Evolutionary conservation across 2,329 filamentous ascomycete genomes (phyloP).

Genomic region (Cladorrhinum sp.): DNA sequence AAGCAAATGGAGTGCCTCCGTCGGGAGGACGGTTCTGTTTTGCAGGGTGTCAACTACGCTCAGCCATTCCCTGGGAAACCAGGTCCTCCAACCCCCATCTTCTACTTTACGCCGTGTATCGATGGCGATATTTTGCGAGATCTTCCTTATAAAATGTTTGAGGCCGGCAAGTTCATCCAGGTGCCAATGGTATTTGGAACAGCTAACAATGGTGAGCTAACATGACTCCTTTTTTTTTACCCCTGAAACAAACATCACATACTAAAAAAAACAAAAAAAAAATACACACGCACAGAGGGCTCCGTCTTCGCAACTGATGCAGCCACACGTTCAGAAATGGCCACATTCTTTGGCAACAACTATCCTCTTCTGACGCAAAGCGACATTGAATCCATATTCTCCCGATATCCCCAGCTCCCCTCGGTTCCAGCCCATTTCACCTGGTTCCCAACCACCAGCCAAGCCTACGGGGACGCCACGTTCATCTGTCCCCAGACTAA

Average conservation of each 20-base stretch:
- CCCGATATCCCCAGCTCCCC: conserved; percentile 37
- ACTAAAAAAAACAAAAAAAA: no score
- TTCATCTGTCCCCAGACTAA: conserved; percentile 44
- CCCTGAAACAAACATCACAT: no score
- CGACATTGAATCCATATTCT: conserved; percentile 36
- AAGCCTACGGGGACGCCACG: conserved; percentile 45
- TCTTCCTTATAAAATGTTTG: conserved; percentile 40
- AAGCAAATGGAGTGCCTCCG: conserved; percentile 44
- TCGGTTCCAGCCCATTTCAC: conserved; percentile 37
- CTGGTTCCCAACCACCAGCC: conserved; percentile 44
- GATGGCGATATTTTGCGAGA: conserved; percentile 46
- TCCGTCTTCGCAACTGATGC: conserved; percentile 43
- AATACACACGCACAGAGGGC: conserved; percentile 38
- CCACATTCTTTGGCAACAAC: conserved; percentile 44
- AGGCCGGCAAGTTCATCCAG: conserved; percentile 38
- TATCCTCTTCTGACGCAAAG: conserved; percentile 41
- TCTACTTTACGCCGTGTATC: conserved; percentile 51
- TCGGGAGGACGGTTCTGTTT: conserved; percentile 28
- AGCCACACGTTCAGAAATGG: conserved; percentile 33
- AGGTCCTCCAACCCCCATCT: conserved; percentile 35
- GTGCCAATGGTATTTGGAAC: conserved; percentile 47
- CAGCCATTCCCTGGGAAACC: conserved; percentile 39
- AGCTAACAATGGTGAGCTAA: conserved; percentile 41
- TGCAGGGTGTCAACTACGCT: conserved; percentile 42
- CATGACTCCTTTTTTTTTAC: no score